These are phyloP conservation scores for Quercus agrifolia DNA, from an alignment of 306 rosid genomes.

Conservation along the genomic window DNA sequence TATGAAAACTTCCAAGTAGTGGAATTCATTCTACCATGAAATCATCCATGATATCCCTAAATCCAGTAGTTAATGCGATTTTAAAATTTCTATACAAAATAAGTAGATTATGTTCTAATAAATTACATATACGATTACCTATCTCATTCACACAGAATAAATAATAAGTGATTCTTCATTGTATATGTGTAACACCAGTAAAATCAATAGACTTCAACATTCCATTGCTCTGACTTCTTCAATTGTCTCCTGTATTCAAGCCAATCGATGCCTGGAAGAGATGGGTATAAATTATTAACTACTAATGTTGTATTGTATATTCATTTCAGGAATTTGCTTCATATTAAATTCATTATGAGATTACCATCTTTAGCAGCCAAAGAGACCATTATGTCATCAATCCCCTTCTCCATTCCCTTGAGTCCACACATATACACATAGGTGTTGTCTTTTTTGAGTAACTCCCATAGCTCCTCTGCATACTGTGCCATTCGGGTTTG, in stretches of 20 bases:
- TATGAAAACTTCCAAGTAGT: too few species aligned
- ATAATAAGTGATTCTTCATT: too few species aligned
- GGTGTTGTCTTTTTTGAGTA: conserved; percentile 88
- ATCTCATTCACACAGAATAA: too few species aligned
- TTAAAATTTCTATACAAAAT: too few species aligned
- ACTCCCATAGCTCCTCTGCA: conserved; percentile 89
- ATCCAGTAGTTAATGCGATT: too few species aligned
- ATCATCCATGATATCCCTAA: too few species aligned
- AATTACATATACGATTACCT: too few species aligned
- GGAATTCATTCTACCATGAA: too few species aligned
- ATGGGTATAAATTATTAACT: neutral
- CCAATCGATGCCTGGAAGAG: conserved; percentile 76
- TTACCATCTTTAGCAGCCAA: conserved; percentile 91
- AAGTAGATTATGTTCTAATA: too few species aligned
- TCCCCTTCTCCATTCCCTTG: conserved; percentile 97
- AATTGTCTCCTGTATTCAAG: conserved; percentile 74
- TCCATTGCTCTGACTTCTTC: conserved; percentile 98
- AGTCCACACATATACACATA: conserved; percentile 94
- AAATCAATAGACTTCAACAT: conserved; percentile 86
- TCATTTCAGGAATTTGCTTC: too few species aligned
- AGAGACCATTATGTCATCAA: conserved; percentile 86
- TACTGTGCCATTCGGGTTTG: conserved; percentile 98
- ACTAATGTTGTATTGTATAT: too few species aligned
- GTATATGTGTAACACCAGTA: too few species aligned
- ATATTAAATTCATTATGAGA: neutral